Evolutionary conservation across 2,329 filamentous ascomycete genomes (phyloP).

Genomic region (Fusarium zealandicum): DNA sequence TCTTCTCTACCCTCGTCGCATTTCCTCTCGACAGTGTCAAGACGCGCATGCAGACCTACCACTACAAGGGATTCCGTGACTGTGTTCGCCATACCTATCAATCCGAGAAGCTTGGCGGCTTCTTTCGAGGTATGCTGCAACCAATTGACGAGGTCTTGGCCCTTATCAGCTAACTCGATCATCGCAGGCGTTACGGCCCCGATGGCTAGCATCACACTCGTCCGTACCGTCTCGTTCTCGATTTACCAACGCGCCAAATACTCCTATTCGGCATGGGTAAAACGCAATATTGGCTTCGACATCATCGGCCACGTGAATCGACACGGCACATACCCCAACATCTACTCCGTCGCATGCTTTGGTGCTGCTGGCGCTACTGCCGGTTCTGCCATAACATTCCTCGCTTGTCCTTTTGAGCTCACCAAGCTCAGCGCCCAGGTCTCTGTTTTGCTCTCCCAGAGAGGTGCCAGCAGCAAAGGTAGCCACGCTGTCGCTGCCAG

Average conservation of each 20-base stretch:
- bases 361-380: constrained; percentile 79
- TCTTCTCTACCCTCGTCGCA: constrained; percentile 79
- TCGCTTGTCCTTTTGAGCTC: constrained; percentile 87
- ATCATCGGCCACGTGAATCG: constrained; percentile 77
- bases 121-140: constrained; percentile 75
- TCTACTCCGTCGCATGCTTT: constrained; percentile 79
- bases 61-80: constrained; percentile 75
- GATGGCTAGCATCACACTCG: constrained; percentile 79
- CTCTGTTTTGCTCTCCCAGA: constrained; percentile 74
- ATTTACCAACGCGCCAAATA: constrained; percentile 83
- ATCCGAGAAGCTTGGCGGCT: constrained; percentile 75
- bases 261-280: constrained; percentile 73
- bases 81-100: constrained; percentile 79
- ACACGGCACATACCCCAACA: constrained; percentile 72
- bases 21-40: constrained; percentile 91
- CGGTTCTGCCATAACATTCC: constrained; percentile 78
- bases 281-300: constrained; percentile 70
- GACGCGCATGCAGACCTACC: constrained; percentile 88
- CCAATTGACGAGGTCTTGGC: constrained; percentile 5
- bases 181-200: constrained; percentile 75
- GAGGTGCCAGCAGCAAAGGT: constrained; percentile 48
- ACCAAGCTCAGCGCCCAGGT: constrained; percentile 90
- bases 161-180: constrained; percentile 17
- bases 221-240: constrained; percentile 80
- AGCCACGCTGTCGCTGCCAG: constrained; percentile 69